Conservation (phyloP, 2,329 filamentous ascomycete genomes). For the Ascochyta fabae region DNA sequence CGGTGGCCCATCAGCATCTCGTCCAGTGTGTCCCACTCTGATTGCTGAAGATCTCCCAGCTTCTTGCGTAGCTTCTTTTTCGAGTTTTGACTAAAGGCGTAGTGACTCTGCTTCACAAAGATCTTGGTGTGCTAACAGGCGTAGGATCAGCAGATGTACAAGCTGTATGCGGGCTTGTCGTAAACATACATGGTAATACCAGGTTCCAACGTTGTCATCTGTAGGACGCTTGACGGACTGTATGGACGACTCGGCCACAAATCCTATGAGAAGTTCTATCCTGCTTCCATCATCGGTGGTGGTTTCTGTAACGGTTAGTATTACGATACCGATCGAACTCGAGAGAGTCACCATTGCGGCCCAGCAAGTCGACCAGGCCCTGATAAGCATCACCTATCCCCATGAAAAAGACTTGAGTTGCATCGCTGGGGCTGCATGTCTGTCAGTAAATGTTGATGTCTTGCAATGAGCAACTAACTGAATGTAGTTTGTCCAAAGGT, state of each 20-base stretch:
- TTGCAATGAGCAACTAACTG: constrained; percentile 58
- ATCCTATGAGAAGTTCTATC: constrained; percentile 79
- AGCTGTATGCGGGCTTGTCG: neutral
- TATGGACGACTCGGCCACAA: constrained; percentile 76
- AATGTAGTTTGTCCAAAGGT: constrained; percentile 97
- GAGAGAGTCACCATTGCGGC: constrained; percentile 68
- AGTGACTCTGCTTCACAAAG: constrained; percentile 77
- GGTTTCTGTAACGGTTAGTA: constrained; percentile 8
- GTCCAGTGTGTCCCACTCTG: constrained; percentile 55
- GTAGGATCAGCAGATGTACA: neutral
- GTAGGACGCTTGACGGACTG: constrained; percentile 69
- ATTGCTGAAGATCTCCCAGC: constrained; percentile 61
- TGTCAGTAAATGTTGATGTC: constrained; percentile 4
- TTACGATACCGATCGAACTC: neutral
- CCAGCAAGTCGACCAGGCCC: constrained; percentile 81
- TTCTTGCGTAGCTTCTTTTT: constrained; percentile 62
- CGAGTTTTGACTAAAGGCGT: constrained; percentile 72
- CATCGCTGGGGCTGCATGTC: constrained; percentile 59
- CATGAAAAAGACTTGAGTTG: constrained; percentile 80
- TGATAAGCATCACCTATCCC: constrained; percentile 90
- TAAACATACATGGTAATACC: constrained; percentile 73
- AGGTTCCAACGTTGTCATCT: constrained; percentile 77
- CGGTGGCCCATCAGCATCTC: constrained; percentile 64
- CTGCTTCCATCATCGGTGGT: constrained; percentile 9
- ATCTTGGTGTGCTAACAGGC: constrained; percentile 69